Conservation (phyloP, 768 basidiomycete genomes). For the Termitomyces bulborhizus region DNA sequence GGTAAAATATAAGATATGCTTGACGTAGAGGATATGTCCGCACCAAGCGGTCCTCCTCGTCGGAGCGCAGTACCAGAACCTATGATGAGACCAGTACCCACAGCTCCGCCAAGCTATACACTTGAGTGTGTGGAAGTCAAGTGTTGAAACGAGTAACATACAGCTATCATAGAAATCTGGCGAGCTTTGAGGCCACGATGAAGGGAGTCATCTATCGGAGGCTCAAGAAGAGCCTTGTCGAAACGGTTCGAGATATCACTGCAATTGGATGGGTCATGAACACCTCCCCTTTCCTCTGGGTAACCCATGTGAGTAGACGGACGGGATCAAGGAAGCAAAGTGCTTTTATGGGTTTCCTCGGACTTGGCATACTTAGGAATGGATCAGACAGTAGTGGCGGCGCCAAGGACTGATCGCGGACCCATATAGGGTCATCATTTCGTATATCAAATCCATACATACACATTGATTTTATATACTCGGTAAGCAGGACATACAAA, state of each 20-base stretch:
- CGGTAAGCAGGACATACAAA: no score
- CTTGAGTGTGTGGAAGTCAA: not conserved
- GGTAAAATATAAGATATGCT: not conserved
- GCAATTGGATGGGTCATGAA: conserved; percentile 11
- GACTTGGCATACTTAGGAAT: no score
- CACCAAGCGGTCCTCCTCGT: conserved; percentile 49
- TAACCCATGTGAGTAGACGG: conserved; percentile 12
- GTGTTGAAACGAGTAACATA: conserved; percentile 12
- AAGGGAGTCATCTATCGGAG: conserved; percentile 28
- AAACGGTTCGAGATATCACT: conserved; percentile 16
- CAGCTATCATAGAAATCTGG: conserved; percentile 53
- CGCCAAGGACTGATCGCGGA: not conserved
- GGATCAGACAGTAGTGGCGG: no score
- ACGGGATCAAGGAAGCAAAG: not conserved
- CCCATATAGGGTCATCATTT: no score
- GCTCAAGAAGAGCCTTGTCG: conserved; percentile 27
- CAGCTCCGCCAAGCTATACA: conserved; percentile 38
- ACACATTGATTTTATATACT: no score
- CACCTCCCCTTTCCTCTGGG: conserved; percentile 20
- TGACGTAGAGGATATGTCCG: not conserved
- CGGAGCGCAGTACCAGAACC: conserved; percentile 53
- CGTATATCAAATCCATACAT: no score
- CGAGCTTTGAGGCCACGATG: conserved; percentile 46
- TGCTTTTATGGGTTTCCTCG: not conserved
- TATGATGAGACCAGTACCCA: conserved; percentile 52